Base-by-base conservation (phyloP, 768 basidiomycete species). In the Boletus sp. region DNA sequence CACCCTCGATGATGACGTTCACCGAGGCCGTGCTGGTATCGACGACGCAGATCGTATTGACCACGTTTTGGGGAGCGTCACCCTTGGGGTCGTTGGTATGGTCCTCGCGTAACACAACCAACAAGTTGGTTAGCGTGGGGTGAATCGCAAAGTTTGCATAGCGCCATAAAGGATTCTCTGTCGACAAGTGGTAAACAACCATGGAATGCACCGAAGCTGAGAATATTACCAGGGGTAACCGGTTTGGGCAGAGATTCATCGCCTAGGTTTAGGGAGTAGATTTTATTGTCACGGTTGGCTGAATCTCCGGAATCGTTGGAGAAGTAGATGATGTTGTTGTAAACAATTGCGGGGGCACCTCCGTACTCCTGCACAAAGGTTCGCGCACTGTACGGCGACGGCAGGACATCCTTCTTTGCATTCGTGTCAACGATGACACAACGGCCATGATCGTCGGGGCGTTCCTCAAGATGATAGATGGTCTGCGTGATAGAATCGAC, bases 311-410 rank as follows among this genome's bases (percentile, higher is more conserved):
- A 59, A 33, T 78, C 69, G 65, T 85, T 72, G 3, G 83, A 84
- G 69, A 87, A 89, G 68, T 83, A 83, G 30, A 79, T 70, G 7
- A 73, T 66, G 13, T 73, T 75, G 30, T 72, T 70, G 56, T 79
- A 70, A 2, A 79, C 80, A 6, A 79, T 74, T 0, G 81, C 82
- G 0, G 83, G 69, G 5, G 77, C 80, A 13, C 88, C 88, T 0
- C 88, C 88, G 52, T 88, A 89, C 67, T 87, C 87, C 32, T 87
- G 79, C 0, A 88, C 86, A 8, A 72, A 70, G 1, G 77, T 77
- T 23, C 79, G 71, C 17, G 73, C 80, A 63, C 79, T 85, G 77
- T 78, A 87, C 0, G 72, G 73, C 23, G 68, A 59, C 3, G 78
- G 79, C 10, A 84, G 74, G 7, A 85, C 65, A 49, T 87, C 85